A percentile compares a stretch with the other conserved stretches of the same genome.
Evolutionary conservation across 306 rosid genomes (phyloP).

Genomic region (Cicer chorassanicum): DNA sequence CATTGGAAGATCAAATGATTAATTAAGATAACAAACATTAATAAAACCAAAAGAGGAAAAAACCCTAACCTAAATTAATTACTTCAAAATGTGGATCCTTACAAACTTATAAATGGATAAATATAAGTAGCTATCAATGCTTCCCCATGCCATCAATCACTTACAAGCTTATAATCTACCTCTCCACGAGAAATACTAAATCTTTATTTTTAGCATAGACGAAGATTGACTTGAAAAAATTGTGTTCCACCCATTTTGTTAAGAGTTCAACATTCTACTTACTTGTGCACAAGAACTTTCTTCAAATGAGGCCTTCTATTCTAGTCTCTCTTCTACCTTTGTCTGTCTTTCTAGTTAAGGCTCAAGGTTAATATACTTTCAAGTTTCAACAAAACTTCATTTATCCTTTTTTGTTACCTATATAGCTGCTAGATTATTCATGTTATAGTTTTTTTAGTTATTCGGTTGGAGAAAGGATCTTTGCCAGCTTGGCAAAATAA

Average conservation of each 20-base stretch:
- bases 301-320: constrained; percentile 56
- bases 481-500: constrained; percentile 41
- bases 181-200: background rate
- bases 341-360: constrained; percentile 49
- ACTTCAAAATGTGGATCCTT: no score
- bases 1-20: no score
- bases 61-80: no score
- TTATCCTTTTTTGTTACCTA: background rate
- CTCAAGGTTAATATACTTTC: constrained; percentile 53
- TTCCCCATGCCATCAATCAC: constrained; percentile 22
- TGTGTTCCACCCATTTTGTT: no score
- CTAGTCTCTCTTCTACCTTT: constrained; percentile 56
- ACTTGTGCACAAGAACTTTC: constrained; percentile 10
- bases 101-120: no score
- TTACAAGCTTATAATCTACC: background rate
- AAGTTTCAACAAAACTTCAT: background rate
- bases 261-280: no score
- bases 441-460: constrained; percentile 52
- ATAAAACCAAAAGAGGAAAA: no score
- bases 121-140: no score
- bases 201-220: background rate
- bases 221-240: no score
- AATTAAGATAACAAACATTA: no score
- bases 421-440: constrained; percentile 2
- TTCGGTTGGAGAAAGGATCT: constrained; percentile 62